Conservation (phyloP, 805 yeast genomes). For the Saccharomycopsis vini region DNA sequence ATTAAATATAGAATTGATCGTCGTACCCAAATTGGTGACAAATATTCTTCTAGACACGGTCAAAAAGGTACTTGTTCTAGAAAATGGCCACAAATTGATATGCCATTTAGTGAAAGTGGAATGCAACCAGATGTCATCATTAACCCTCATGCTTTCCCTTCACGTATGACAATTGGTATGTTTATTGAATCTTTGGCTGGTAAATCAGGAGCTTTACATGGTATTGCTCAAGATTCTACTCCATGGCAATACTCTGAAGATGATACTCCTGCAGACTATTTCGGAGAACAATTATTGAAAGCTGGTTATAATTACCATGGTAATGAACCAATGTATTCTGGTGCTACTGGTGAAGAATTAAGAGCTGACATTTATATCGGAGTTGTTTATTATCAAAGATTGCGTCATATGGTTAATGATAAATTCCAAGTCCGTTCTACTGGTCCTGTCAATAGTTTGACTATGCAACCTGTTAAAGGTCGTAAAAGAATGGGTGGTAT, state of each 20-base stretch:
- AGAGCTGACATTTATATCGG: constrained; percentile 95
- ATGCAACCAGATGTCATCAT: constrained; percentile 96
- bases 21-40: constrained; percentile 93
- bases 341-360: constrained; percentile 96
- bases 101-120: constrained; percentile 96
- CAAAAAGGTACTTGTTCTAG: constrained; percentile 98
- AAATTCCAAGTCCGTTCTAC: constrained; percentile 99
- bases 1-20: constrained; percentile 88
- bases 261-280: constrained; percentile 95
- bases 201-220: constrained; percentile 96
- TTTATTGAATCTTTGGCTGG: constrained; percentile 98
- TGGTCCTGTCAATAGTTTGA: constrained; percentile 93
- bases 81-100: constrained; percentile 93
- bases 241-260: constrained; percentile 91
- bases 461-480: constrained; percentile 99
- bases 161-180: constrained; percentile 99
- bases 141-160: constrained; percentile 99
- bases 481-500: constrained; percentile 99
- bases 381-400: constrained; percentile 93
- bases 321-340: constrained; percentile 98
- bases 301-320: constrained; percentile 98
- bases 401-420: constrained; percentile 99
- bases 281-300: constrained; percentile 80
- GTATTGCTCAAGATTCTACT: constrained; percentile 93
- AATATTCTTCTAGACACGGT: constrained; percentile 95